These are phyloP conservation scores for Davidsoniella australis DNA, from an alignment of 2,329 filamentous ascomycete species.

Conservation along the genomic window DNA sequence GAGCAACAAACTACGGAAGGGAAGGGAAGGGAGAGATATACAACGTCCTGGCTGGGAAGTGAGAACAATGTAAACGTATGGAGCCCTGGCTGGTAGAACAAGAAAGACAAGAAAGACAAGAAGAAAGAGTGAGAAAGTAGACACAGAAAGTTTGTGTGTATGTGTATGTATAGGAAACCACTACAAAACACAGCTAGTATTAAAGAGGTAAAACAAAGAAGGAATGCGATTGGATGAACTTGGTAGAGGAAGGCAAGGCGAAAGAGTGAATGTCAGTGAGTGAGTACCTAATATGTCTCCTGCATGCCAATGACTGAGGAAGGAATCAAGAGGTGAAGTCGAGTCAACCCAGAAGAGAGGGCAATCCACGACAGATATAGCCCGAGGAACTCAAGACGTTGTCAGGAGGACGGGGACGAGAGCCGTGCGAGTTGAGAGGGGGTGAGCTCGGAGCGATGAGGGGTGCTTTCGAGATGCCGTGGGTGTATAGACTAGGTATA, in stretches of 20 bases:
- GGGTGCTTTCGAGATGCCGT: neutral
- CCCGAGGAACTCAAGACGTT: neutral
- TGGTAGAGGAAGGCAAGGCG: conserved; percentile 5
- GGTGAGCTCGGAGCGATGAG: neutral
- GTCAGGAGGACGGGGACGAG: neutral
- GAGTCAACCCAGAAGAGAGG: conserved; percentile 2
- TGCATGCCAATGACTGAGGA: conserved; percentile 7
- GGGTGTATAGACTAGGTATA: too few species aligned
- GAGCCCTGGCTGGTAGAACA: too few species aligned
- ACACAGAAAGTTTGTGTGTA: neutral
- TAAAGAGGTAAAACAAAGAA: conserved; percentile 3
- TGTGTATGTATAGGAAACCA: too few species aligned
- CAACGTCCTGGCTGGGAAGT: neutral
- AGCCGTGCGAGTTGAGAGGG: neutral
- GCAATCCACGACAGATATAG: conserved; percentile 5
- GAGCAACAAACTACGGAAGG: too few species aligned
- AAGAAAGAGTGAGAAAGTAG: conserved; percentile 1
- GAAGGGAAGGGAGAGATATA: too few species aligned
- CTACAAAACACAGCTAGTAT: neutral
- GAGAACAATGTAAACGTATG: too few species aligned
- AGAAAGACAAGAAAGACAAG: neutral
- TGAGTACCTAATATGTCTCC: conserved; percentile 2
- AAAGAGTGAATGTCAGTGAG: conserved; percentile 7
- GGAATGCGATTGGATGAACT: conserved; percentile 2
- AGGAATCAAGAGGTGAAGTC: conserved; percentile 3